Percentiles rank a stretch among this genome's conserved stretches.
These are phyloP conservation scores for Linanthus parryae DNA, from an alignment of 148 eudicot species.

Conservation along the genomic window DNA sequence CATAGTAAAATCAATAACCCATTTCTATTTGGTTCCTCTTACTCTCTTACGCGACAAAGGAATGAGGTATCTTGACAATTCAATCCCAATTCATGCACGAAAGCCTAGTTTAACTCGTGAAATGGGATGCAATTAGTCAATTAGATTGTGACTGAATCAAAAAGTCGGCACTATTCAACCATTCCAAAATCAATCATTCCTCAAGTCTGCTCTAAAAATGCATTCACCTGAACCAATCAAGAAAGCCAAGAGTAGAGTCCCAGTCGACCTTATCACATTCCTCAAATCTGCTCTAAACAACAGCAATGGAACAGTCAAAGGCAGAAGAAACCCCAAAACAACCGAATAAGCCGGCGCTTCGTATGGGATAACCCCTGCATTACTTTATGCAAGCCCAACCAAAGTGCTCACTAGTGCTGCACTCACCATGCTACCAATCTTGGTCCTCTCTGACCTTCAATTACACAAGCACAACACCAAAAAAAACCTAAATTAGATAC, in stretches of 20 bases:
- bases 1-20: too few species aligned
- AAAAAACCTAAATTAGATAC: too few species aligned
- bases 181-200: too few species aligned
- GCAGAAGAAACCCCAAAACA: slow-evolving; percentile 66
- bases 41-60: too few species aligned
- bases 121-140: too few species aligned
- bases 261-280: slow-evolving; percentile 61
- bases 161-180: too few species aligned
- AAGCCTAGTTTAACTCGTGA: too few species aligned
- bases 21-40: too few species aligned
- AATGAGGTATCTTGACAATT: too few species aligned
- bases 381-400: slow-evolving; percentile 83
- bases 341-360: slow-evolving; percentile 69
- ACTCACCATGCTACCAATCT: slow-evolving; percentile 82
- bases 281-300: slow-evolving; percentile 81
- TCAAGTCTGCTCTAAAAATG: too few species aligned
- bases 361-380: slow-evolving; percentile 75
- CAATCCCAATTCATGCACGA: too few species aligned
- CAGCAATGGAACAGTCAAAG: slow-evolving; percentile 77
- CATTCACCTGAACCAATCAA: slow-evolving; percentile 80
- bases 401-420: slow-evolving; percentile 80
- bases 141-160: too few species aligned
- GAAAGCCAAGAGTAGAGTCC: slow-evolving; percentile 71
- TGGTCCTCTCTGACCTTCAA: slow-evolving; percentile 87
- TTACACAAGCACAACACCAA: slow-evolving; percentile 10